Evolutionary conservation across 495 filamentous ascomycete genomes (phyloP), one percentile per base, ranked within the genome.

Genomic region (Tuber microsphaerosporum): DNA sequence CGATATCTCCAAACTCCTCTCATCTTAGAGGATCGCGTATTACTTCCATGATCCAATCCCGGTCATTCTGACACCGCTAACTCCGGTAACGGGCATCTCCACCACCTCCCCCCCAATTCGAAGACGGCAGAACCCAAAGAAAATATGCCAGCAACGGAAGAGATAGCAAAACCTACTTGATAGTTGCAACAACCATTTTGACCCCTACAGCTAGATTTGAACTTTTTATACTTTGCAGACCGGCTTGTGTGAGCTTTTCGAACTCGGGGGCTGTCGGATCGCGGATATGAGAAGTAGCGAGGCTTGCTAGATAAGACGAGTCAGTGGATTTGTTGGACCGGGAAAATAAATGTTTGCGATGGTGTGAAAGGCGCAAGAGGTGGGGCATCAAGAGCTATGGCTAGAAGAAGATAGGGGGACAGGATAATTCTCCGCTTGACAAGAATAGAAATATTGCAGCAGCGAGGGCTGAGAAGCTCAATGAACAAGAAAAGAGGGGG

Each of bases 141-240:
- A 61, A 34, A 61, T 45, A 71, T 37, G 56, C 74, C 77, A 74
- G 65, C 42, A 45, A 72, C 72, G 75, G 43, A 34, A 34, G 26
- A 19, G 6, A 65, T 19, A 46, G 81, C 77, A 76, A 75, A 75
- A 88, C 91, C 80, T 86, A 93, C 91, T 93, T 93, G 85, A 93
- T 93, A 73, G 91, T 93, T 82, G 91, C 91, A 82, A 93, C 90
- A 80, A 92, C 91, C 91, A 93, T 93, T 79, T 85, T 91, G 71
- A 65, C 69, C 76, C 71, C 76, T 70, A 75, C 78, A 56, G 75
- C 43, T 70, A 69, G 51, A 71, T 72, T 74, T 69, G 22, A 79
- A 68, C 68, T 73, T 44, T 41, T 70, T 69, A 68, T 43, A 70
- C 76, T 70, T 70, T 48, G 74, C 39, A 46, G 61, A 70, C 22